These are phyloP conservation scores for Kazachstania kunashirensis DNA, from an alignment of 805 yeast species.

Conservation along the genomic window DNA sequence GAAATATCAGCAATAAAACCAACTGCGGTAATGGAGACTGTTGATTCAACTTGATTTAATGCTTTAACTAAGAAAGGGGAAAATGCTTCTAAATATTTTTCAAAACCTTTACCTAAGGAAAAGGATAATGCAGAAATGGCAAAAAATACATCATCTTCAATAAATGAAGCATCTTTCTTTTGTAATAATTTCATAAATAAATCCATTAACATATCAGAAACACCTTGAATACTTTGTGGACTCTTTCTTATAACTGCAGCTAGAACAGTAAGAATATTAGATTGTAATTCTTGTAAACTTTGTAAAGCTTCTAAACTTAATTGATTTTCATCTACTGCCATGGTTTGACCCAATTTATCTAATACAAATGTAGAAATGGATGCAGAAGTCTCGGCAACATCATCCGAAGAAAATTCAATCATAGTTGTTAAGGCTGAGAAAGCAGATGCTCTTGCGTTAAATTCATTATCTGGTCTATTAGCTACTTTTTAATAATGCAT, in stretches of 20 bases:
- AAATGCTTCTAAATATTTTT: conserved; percentile 69
- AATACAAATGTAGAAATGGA: conserved; percentile 67
- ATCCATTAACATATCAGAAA: conserved; percentile 78
- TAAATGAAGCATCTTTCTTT: conserved; percentile 50
- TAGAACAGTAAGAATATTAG: conserved; percentile 64
- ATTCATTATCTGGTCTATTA: conserved; percentile 69
- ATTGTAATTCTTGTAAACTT: conserved; percentile 80
- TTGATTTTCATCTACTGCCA: conserved; percentile 49
- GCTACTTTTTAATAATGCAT: conserved; percentile 62
- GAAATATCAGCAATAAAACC: conserved; percentile 93
- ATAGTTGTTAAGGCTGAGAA: conserved; percentile 84
- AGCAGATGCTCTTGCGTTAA: conserved; percentile 87
- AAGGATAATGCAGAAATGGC: conserved; percentile 86
- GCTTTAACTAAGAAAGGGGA: conserved; percentile 76
- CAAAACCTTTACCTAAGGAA: conserved; percentile 62
- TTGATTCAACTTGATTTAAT: conserved; percentile 70
- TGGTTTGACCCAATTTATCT: conserved; percentile 60
- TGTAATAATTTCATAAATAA: conserved; percentile 64
- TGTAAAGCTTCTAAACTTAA: conserved; percentile 60
- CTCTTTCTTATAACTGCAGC: conserved; percentile 80
- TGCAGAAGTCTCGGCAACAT: conserved; percentile 58
- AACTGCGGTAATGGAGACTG: conserved; percentile 80
- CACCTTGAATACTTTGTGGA: conserved; percentile 51
- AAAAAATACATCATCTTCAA: conserved; percentile 91
- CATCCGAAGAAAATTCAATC: conserved; percentile 65